These are phyloP conservation scores for Fraxinus ornus DNA, from an alignment of 305 asterid genomes.

Conservation along the genomic window DNA sequence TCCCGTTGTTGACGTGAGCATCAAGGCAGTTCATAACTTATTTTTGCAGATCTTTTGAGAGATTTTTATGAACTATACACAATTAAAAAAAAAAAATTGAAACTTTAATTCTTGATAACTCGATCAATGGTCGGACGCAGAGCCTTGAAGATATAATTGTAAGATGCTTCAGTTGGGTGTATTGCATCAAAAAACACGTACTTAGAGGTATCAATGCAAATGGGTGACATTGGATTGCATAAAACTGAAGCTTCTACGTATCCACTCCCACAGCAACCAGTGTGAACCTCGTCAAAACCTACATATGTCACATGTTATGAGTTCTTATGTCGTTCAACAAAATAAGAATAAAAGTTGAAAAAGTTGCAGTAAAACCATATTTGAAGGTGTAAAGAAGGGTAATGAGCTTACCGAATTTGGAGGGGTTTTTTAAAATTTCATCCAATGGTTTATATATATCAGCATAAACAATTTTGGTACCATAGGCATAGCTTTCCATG, in stretches of 20 bases:
- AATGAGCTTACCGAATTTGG: conserved; percentile 36
- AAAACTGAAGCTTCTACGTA: conserved; percentile 35
- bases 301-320: background rate
- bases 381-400: background rate
- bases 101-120: background rate
- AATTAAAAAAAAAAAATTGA: background rate
- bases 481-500: background rate
- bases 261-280: conserved; percentile 60
- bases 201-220: conserved; percentile 40
- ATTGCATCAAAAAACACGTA: conserved; percentile 50
- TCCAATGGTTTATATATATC: conserved; percentile 41
- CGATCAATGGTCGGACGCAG: conserved; percentile 28
- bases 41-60: background rate
- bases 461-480: conserved; percentile 18
- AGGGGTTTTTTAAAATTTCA: conserved; percentile 38
- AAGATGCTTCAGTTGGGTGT: conserved; percentile 50
- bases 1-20: background rate
- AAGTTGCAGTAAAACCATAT: too few species aligned
- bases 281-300: conserved; percentile 34
- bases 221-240: conserved; percentile 31
- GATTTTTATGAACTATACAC: background rate
- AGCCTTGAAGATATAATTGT: conserved; percentile 29
- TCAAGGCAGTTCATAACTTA: background rate
- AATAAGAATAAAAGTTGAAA: too few species aligned
- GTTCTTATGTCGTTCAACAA: background rate